Conservation (phyloP, 2,329 filamentous ascomycete genomes). For the Fusarium poae region DNA sequence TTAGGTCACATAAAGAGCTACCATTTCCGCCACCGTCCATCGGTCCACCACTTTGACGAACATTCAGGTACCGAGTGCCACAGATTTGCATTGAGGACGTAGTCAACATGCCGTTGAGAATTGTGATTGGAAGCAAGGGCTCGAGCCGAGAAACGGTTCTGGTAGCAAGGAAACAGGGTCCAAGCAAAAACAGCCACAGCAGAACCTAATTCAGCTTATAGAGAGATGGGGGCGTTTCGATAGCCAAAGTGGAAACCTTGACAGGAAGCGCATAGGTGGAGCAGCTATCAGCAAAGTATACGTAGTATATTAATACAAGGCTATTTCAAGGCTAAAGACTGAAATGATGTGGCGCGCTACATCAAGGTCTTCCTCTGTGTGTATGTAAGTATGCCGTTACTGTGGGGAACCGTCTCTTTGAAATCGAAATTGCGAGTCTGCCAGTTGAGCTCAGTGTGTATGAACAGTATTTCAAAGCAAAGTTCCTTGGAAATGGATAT, state of each 20-base stretch:
- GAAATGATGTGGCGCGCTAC: conserved; percentile 30
- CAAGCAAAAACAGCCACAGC: conserved; percentile 39
- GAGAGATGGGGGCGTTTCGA: conserved; percentile 14
- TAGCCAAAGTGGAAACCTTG: conserved; percentile 28
- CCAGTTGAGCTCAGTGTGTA: neutral
- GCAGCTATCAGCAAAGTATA: conserved; percentile 8
- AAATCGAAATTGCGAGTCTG: conserved; percentile 2
- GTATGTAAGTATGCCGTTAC: conserved; percentile 17
- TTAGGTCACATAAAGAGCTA: conserved; percentile 27
- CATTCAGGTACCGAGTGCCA: conserved; percentile 44
- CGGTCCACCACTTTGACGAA: conserved; percentile 31
- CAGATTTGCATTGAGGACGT: conserved; percentile 26
- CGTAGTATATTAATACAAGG: conserved; percentile 8
- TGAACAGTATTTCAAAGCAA: conserved; percentile 19
- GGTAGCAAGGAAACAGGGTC: conserved; percentile 36
- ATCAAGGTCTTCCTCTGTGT: conserved; percentile 24
- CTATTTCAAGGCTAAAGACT: conserved; percentile 40
- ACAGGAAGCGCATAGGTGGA: conserved; percentile 24
- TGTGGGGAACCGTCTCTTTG: conserved; percentile 27
- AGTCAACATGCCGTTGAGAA: conserved; percentile 18
- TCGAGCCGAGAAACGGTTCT: conserved; percentile 38
- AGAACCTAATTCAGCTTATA: conserved; percentile 10
- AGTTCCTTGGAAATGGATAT: conserved; percentile 20
- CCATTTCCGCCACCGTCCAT: conserved; percentile 35
- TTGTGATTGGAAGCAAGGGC: conserved; percentile 28